phyloP scores from a whole-genome alignment of 371 early-diverging fungal species.

The Mucor indicus region DNA sequence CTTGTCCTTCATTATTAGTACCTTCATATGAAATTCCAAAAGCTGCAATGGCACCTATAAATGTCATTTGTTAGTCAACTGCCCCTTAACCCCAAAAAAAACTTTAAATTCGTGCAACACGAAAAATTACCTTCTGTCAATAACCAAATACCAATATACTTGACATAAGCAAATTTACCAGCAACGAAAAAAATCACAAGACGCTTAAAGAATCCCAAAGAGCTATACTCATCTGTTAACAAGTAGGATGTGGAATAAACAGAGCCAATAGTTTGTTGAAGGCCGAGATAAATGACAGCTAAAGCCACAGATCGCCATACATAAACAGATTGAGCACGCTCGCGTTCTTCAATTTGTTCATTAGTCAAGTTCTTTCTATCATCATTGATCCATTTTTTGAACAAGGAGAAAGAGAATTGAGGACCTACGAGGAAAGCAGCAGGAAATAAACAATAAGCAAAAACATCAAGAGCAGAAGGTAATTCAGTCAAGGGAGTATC shows the following conservation, averaged over 20 bases:
- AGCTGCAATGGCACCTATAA: slow-evolving; percentile 49
- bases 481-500: slow-evolving; percentile 39
- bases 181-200: slow-evolving; percentile 45
- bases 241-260: slow-evolving; percentile 49
- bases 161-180: slow-evolving; percentile 59
- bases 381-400: slow-evolving; percentile 41
- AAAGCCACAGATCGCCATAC: slow-evolving; percentile 44
- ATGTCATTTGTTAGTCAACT: background rate
- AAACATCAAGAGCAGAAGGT: slow-evolving; percentile 49
- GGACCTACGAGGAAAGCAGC: slow-evolving; percentile 72
- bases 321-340: slow-evolving; percentile 40
- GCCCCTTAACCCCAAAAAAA: slow-evolving; percentile 13
- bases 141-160: slow-evolving; percentile 73
- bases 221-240: slow-evolving; percentile 48
- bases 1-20: slow-evolving; percentile 40
- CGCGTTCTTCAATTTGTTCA: slow-evolving; percentile 32
- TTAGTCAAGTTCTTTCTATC: slow-evolving; percentile 3
- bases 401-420: slow-evolving; percentile 70
- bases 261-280: slow-evolving; percentile 50
- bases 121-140: slow-evolving; percentile 56
- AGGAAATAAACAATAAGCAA: slow-evolving; percentile 63
- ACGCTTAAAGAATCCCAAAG: slow-evolving; percentile 36
- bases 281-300: slow-evolving; percentile 50
- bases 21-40: slow-evolving; percentile 70
- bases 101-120: slow-evolving; percentile 6